These are phyloP conservation scores for Setaria viridis DNA, from an alignment of 202 grass and related monocot genomes.

Conservation along the genomic window DNA sequence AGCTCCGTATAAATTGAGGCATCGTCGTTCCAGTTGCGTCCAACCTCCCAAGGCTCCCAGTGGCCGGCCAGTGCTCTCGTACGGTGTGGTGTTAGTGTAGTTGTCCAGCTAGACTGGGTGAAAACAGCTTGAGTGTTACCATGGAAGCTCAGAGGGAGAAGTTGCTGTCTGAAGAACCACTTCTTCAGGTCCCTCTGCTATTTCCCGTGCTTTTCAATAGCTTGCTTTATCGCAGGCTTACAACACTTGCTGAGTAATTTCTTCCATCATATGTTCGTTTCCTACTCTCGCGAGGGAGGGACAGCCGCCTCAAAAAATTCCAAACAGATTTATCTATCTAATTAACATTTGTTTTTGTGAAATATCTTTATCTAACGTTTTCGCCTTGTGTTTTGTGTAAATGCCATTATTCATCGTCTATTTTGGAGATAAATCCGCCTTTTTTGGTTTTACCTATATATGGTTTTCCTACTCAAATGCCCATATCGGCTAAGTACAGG, in stretches of 20 bases:
- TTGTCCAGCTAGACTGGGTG: neutral
- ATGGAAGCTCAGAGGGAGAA: slow-evolving; percentile 31
- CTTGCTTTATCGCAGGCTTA: neutral
- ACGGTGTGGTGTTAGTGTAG: neutral
- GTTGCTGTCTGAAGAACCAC: slow-evolving; percentile 35
- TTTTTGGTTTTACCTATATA: neutral
- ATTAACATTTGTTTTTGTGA: too few species aligned
- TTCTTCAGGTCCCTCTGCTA: slow-evolving; percentile 43
- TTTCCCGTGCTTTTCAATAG: neutral
- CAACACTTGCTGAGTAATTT: neutral
- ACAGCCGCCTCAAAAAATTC: neutral
- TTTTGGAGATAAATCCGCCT: neutral
- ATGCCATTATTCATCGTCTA: neutral
- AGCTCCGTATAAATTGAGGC: slow-evolving; percentile 19
- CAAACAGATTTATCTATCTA: too few species aligned
- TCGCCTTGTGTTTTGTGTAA: too few species aligned
- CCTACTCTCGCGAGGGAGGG: neutral
- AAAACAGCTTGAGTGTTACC: neutral
- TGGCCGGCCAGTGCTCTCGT: neutral
- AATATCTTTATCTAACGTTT: too few species aligned
- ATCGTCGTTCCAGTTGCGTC: neutral
- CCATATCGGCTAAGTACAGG: neutral
- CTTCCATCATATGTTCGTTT: neutral
- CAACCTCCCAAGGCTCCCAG: neutral
- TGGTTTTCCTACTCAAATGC: neutral